Base-by-base conservation (phyloP, 805 yeast species). In the Metschnikowia orientalis region DNA sequence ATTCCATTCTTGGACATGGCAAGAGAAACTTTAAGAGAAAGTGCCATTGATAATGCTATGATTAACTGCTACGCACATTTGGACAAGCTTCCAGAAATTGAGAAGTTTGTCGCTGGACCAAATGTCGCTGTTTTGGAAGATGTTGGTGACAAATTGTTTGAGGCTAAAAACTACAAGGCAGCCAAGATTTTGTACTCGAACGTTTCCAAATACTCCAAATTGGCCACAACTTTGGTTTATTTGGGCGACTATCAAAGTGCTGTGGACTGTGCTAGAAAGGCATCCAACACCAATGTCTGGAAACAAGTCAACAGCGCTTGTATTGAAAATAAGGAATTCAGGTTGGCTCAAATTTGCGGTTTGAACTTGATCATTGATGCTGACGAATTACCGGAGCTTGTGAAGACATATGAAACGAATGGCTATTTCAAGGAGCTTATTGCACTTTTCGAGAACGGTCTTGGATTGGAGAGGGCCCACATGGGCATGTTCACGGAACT, bases 401-500 rank as follows among this genome's bases (percentile, higher is more conserved):
- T 90, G 27, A 70, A 68, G 42, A 83, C 81, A 46, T 92, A 92
- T 58, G 97, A 92, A 65, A 70, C 75, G 56, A 77, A 81, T 47
- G 98, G 98, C 26, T 86, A 87, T 63, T 89, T 89, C 65, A 83
- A 79, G 46, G 95, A 92, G 69, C 72, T 92, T 45, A 85, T 90
- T 44, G 77, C 96, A 11, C 75, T 92, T 52, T 87, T 92, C 52
- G 98, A 92, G 63, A 90, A 88, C 51, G 97, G 97, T 45, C 73
- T 92, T 40, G 94, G 95, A 25, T 73, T 92, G 48, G 98, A 92
- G 70, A 84, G 98, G 60, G 98, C 98, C 23, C 98, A 92, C 58
- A 92, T 92, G 98, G 98, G 97, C 50, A 90, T 92, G 97, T 92
- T 92, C 60, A 92, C 98, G 8, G 97, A 89, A 63, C 73, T 92